Conservation (phyloP, 768 basidiomycete species). For the Rhodotorula taiwanensis region DNA sequence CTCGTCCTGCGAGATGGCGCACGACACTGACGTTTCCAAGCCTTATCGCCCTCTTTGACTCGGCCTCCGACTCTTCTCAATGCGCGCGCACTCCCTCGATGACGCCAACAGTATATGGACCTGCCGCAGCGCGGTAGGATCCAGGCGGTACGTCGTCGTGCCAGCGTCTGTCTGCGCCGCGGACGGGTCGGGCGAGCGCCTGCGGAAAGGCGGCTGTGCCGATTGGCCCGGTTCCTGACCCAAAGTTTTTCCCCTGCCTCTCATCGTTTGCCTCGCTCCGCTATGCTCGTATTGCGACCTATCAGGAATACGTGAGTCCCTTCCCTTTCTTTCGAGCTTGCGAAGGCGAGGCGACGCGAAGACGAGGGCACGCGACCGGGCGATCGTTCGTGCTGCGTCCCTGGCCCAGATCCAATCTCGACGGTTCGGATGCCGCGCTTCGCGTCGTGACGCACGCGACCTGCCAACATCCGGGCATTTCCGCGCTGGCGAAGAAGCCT, state of each 20-base stretch:
- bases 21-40: neutral
- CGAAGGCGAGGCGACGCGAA: too few relatives aligned
- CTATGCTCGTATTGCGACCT: neutral
- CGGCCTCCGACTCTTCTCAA: neutral
- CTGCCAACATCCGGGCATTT: too few relatives aligned
- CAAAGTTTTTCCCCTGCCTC: too few relatives aligned
- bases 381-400: too few relatives aligned
- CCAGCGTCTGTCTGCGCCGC: too few relatives aligned
- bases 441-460: neutral
- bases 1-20: neutral
- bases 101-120: conserved; percentile 61
- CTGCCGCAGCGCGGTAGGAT: conserved; percentile 84
- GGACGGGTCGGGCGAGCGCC: too few relatives aligned
- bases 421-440: neutral
- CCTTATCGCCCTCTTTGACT: neutral
- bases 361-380: neutral
- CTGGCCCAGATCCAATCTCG: too few relatives aligned
- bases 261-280: neutral
- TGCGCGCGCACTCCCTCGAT: neutral
- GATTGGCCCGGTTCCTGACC: too few relatives aligned
- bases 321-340: neutral
- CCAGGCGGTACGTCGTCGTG: conserved; percentile 68
- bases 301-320: conserved; percentile 21
- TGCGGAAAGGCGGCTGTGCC: neutral
- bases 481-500: too few relatives aligned